phyloP scores from a whole-genome alignment of 345 rosid genomes.

The Eucalyptus microcorys region DNA sequence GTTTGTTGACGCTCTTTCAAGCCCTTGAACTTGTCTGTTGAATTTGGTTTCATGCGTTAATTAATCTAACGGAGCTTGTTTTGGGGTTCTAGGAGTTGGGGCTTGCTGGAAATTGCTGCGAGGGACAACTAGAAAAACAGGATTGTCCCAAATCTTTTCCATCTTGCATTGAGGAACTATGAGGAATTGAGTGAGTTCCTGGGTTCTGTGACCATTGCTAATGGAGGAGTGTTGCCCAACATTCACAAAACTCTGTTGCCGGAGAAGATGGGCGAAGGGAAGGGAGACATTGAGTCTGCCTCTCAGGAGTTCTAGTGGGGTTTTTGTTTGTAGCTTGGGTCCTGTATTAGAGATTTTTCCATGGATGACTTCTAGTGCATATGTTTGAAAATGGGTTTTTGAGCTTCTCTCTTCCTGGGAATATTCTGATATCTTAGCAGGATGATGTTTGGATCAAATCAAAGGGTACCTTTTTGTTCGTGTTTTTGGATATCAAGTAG shows the following conservation, averaged over 20 bases:
- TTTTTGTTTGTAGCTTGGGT: neutral
- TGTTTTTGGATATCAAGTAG: neutral
- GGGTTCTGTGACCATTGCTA: slow-evolving; percentile 48
- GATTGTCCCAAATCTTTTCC: slow-evolving; percentile 60
- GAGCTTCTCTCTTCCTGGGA: neutral
- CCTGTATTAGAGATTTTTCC: neutral
- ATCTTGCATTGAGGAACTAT: slow-evolving; percentile 61
- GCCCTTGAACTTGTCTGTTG: neutral
- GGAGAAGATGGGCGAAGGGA: slow-evolving; percentile 32
- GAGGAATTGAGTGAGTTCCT: slow-evolving; percentile 59
- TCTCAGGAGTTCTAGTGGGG: slow-evolving; percentile 42
- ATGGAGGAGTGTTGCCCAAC: slow-evolving; percentile 62
- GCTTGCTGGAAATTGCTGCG: slow-evolving; percentile 62
- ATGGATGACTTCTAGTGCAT: neutral
- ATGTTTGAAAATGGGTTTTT: neutral
- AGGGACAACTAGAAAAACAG: slow-evolving; percentile 63
- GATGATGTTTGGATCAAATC: neutral
- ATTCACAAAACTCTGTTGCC: slow-evolving; percentile 57
- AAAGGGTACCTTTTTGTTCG: neutral
- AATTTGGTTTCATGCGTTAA: neutral
- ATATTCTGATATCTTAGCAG: neutral
- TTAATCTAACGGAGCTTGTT: neutral
- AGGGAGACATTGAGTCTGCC: slow-evolving; percentile 49
- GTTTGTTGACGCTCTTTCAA: neutral
- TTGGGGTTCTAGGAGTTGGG: slow-evolving; percentile 29